These are phyloP conservation scores for Monosporozyma siamensis DNA, from an alignment of 805 yeast species.

Conservation along the genomic window DNA sequence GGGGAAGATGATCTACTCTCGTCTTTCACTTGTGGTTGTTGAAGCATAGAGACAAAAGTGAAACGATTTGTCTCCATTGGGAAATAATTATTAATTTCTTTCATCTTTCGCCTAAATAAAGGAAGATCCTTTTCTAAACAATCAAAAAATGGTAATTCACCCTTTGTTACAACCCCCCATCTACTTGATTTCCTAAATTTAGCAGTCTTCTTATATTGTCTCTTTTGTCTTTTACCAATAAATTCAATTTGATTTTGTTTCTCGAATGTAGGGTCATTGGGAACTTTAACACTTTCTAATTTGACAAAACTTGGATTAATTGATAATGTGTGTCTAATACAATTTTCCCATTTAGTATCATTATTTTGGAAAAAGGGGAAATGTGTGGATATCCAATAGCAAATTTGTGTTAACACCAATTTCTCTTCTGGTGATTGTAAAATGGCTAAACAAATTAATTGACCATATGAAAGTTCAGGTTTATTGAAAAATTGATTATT, in stretches of 20 bases:
- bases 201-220: too few relatives aligned
- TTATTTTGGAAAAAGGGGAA: slow-evolving; percentile 71
- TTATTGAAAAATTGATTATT: slow-evolving; percentile 31
- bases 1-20: not conserved
- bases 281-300: slow-evolving; percentile 23
- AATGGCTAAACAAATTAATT: slow-evolving; percentile 87
- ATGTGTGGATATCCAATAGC: slow-evolving; percentile 81
- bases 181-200: not conserved
- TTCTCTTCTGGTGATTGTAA: slow-evolving; percentile 65
- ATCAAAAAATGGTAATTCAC: not conserved
- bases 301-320: slow-evolving; percentile 85
- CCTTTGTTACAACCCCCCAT: not conserved
- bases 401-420: slow-evolving; percentile 71
- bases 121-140: not conserved
- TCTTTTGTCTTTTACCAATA: not conserved
- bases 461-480: slow-evolving; percentile 90
- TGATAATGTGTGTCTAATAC: slow-evolving; percentile 90
- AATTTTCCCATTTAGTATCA: slow-evolving; percentile 94
- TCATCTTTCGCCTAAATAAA: not conserved
- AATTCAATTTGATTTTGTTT: not conserved
- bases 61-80: not conserved
- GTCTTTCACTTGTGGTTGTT: not conserved
- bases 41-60: not conserved
- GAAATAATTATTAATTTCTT: not conserved
- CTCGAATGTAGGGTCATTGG: not conserved